phyloP scores from a whole-genome alignment of 768 basidiomycete species.

The Tulasnella sp. region DNA sequence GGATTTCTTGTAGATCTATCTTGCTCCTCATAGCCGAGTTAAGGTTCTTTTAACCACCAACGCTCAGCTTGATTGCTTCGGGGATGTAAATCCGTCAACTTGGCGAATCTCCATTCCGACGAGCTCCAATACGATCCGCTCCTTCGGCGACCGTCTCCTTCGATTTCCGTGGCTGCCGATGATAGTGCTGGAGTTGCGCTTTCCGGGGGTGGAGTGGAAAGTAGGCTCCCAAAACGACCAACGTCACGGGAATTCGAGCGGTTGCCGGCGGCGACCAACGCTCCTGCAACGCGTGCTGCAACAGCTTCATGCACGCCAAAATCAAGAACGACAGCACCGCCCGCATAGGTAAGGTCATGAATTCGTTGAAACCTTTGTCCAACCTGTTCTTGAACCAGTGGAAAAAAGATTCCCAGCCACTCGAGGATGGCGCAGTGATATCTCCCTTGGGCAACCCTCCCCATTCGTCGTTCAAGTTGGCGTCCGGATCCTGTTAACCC shows the following conservation, averaged over 20 bases:
- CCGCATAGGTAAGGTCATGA: constrained; percentile 90
- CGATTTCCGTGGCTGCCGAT: background rate
- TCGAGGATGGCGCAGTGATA: constrained; percentile 15
- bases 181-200: constrained; percentile 41
- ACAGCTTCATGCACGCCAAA: constrained; percentile 72
- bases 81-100: constrained; percentile 50
- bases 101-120: constrained; percentile 32
- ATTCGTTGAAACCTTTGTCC: constrained; percentile 54
- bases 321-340: constrained; percentile 75
- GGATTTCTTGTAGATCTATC: constrained; percentile 48
- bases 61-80: constrained; percentile 49
- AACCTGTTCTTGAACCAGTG: constrained; percentile 41
- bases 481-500: background rate
- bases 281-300: constrained; percentile 74
- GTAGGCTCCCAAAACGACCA: constrained; percentile 91
- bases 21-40: constrained; percentile 33
- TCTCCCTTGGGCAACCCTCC: background rate
- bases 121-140: constrained; percentile 38
- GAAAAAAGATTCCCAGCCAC: constrained; percentile 17
- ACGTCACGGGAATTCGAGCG: constrained; percentile 84
- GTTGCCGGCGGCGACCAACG: constrained; percentile 66
- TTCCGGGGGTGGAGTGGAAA: constrained; percentile 51
- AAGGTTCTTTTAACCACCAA: constrained; percentile 17
- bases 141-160: background rate
- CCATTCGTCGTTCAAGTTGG: constrained; percentile 27